phyloP scores from a whole-genome alignment of 192 early-diverging fungal species.

The Obelidium mucronatum region DNA sequence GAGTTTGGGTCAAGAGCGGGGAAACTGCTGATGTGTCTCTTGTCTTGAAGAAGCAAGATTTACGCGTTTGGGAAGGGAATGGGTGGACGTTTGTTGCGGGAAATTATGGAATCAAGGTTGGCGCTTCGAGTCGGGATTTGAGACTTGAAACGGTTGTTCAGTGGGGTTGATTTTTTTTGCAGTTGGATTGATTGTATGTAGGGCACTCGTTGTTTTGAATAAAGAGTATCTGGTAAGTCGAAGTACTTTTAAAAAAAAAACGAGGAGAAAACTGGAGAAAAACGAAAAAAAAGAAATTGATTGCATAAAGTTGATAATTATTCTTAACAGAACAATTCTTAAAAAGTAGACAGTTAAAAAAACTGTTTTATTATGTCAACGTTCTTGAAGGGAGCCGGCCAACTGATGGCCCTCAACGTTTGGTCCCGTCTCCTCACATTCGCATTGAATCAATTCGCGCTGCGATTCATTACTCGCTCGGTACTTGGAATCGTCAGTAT shows the following conservation, averaged over 20 bases:
- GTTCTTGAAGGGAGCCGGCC: slow-evolving; percentile 35
- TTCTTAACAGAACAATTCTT: too few species aligned
- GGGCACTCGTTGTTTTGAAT: too few species aligned
- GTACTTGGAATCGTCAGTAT: slow-evolving; percentile 81
- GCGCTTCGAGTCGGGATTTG: slow-evolving; percentile 62
- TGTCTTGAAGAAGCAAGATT: slow-evolving; percentile 43
- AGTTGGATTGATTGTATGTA: too few species aligned
- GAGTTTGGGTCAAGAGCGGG: slow-evolving; percentile 47
- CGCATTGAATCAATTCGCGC: slow-evolving; percentile 76
- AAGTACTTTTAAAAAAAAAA: too few species aligned
- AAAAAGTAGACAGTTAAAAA: too few species aligned
- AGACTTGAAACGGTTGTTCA: background rate
- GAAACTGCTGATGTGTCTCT: slow-evolving; percentile 53
- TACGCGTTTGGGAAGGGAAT: slow-evolving; percentile 53
- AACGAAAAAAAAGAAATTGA: too few species aligned
- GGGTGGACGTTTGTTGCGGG: slow-evolving; percentile 58
- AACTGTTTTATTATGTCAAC: too few species aligned
- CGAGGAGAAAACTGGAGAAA: too few species aligned
- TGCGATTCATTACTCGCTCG: slow-evolving; percentile 72
- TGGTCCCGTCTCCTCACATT: slow-evolving; percentile 69
- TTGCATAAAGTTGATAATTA: too few species aligned
- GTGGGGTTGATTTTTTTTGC: background rate
- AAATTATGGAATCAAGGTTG: slow-evolving; percentile 57
- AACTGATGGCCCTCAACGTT: slow-evolving; percentile 47
- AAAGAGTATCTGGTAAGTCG: too few species aligned